These are phyloP conservation scores for Crithidia thermophila DNA, from an alignment of 208 protist genomes.

Conservation along the genomic window DNA sequence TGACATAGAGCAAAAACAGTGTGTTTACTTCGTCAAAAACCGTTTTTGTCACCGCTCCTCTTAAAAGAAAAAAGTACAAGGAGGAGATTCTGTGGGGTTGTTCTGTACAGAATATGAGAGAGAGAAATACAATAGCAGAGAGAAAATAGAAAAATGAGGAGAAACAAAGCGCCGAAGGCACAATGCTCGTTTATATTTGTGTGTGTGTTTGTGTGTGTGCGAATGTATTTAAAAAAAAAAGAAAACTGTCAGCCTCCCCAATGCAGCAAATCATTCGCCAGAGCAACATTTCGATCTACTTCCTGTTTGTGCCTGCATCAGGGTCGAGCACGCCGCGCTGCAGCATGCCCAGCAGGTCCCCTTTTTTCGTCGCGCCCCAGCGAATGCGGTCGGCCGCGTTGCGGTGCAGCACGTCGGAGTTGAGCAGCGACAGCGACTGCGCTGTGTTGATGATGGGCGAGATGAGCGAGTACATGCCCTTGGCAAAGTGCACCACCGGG, in stretches of 20 bases:
- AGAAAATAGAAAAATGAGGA: neutral
- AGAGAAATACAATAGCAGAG: too few species aligned
- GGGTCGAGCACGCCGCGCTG: constrained; percentile 72
- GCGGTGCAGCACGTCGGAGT: constrained; percentile 71
- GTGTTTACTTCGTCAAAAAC: too few species aligned
- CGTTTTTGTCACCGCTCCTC: too few species aligned
- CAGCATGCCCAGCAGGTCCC: constrained; percentile 70
- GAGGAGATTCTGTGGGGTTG: too few species aligned
- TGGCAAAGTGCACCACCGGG: constrained; percentile 84
- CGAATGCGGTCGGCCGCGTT: constrained; percentile 41
- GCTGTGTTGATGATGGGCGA: constrained; percentile 76
- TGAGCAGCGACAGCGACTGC: constrained; percentile 84
- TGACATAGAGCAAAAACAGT: too few species aligned
- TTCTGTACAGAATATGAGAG: too few species aligned
- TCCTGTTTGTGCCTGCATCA: constrained; percentile 15
- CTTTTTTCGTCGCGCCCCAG: constrained; percentile 42
- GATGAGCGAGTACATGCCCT: constrained; percentile 80
- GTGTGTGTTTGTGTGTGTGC: too few species aligned
- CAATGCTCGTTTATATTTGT: neutral
- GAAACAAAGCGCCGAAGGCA: neutral
- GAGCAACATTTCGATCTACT: neutral
- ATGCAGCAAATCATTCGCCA: neutral
- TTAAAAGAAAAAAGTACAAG: too few species aligned
- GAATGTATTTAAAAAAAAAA: too few species aligned
- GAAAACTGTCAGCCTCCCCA: neutral